Conservation (phyloP, 2,329 filamentous ascomycete genomes). For the Pseudocercospora crystallina region DNA sequence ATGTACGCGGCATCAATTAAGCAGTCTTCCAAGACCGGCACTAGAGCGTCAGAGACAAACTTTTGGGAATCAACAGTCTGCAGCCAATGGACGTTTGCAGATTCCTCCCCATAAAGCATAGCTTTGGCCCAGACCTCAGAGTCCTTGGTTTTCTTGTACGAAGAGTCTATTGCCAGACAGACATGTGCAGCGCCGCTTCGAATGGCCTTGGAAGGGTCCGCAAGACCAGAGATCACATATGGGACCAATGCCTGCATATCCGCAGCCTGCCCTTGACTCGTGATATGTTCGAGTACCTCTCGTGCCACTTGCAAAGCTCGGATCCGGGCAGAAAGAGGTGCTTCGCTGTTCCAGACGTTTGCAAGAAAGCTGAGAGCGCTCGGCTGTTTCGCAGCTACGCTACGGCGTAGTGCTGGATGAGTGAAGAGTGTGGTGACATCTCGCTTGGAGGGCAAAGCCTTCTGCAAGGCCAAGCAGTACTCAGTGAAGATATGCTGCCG, state of each 20-base stretch:
- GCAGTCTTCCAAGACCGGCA: conserved; percentile 80
- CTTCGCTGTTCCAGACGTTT: conserved; percentile 18
- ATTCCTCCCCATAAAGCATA: conserved; percentile 62
- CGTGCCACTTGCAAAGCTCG: conserved; percentile 19
- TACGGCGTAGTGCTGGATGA: conserved; percentile 16
- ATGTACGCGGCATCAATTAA: conserved; percentile 75
- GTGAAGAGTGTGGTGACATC: conserved; percentile 18
- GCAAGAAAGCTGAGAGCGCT: conserved; percentile 23
- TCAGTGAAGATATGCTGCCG: conserved; percentile 12
- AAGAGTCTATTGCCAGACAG: conserved; percentile 13
- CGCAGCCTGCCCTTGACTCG: not conserved
- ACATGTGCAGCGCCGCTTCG: conserved; percentile 42
- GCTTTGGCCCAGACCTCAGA: conserved; percentile 54
- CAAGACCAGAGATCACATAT: conserved; percentile 66
- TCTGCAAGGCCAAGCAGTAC: conserved; percentile 16
- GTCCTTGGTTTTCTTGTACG: conserved; percentile 20
- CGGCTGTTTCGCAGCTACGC: conserved; percentile 13
- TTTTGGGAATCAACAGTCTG: conserved; percentile 57
- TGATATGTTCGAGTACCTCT: conserved; percentile 14
- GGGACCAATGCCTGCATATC: conserved; percentile 80
- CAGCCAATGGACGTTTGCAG: conserved; percentile 57
- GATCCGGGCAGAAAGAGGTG: conserved; percentile 11
- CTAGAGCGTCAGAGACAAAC: conserved; percentile 65
- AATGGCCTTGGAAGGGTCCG: conserved; percentile 55
- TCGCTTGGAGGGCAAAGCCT: conserved; percentile 16